Evolutionary conservation across 1,284 basidiomycete species (phyloP).

Genomic region (Kalmanozyma brasiliensis): DNA sequence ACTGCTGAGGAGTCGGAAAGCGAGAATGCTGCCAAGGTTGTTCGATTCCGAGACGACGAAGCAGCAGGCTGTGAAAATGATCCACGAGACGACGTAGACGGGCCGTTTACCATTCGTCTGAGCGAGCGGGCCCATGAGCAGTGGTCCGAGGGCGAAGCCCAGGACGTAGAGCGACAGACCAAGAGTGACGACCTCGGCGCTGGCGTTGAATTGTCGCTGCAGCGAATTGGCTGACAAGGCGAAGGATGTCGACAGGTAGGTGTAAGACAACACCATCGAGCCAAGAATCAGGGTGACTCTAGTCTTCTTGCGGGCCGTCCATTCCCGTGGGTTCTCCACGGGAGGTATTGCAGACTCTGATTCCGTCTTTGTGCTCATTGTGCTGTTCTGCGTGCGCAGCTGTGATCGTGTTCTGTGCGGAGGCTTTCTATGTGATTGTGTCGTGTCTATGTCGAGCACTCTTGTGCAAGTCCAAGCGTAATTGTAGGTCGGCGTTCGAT

Average conservation of each 20-base stretch:
- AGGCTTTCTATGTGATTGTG: no score
- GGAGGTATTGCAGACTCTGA: conserved; percentile 8
- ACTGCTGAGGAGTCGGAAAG: conserved; percentile 62
- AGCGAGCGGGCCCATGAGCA: conserved; percentile 42
- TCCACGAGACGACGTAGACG: conserved; percentile 38
- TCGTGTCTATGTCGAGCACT: no score
- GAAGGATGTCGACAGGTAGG: conserved; percentile 41
- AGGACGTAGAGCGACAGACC: conserved; percentile 40
- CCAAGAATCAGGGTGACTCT: conserved; percentile 34
- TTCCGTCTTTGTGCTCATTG: conserved; percentile 2
- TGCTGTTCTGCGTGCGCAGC: no score
- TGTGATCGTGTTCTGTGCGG: no score
- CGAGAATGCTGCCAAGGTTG: conserved; percentile 59
- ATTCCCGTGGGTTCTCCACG: conserved; percentile 35
- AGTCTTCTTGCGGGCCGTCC: conserved; percentile 29
- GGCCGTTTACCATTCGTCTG: conserved; percentile 42
- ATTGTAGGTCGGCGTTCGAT: background rate
- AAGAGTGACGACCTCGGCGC: conserved; percentile 32
- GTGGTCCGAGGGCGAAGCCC: conserved; percentile 35
- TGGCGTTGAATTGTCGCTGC: conserved; percentile 21
- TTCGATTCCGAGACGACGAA: conserved; percentile 58
- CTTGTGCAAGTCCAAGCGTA: background rate
- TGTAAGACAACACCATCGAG: conserved; percentile 37
- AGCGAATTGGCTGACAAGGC: conserved; percentile 28
- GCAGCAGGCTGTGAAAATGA: conserved; percentile 43